Conservation (phyloP, 495 filamentous ascomycete genomes). For the Hypomontagnella submonticulosa region DNA sequence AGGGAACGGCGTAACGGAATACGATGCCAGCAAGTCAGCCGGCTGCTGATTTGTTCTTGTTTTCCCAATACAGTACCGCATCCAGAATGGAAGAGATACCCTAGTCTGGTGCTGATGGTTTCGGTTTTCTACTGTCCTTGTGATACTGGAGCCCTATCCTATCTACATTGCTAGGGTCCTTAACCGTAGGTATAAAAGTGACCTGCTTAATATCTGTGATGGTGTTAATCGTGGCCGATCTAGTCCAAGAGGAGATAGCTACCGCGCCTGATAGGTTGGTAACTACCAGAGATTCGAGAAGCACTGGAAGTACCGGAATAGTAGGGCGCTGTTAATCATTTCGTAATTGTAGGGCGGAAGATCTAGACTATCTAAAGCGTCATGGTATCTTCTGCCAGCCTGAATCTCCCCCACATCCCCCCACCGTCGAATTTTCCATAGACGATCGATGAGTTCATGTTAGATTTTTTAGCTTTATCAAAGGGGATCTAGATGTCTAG, state of each 20-base stretch:
- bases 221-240: too few relatives aligned
- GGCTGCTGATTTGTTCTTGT: slow-evolving; percentile 43
- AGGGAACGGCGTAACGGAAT: slow-evolving; percentile 45
- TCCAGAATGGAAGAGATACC: slow-evolving; percentile 44
- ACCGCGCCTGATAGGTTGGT: slow-evolving; percentile 1
- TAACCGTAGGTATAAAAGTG: too few relatives aligned
- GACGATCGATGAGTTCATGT: slow-evolving; percentile 27
- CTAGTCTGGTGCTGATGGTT: slow-evolving; percentile 41
- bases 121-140: slow-evolving; percentile 19
- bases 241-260: too few relatives aligned
- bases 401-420: slow-evolving; percentile 24
- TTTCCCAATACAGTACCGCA: slow-evolving; percentile 28
- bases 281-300: slow-evolving; percentile 6
- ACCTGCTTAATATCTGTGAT: too few relatives aligned
- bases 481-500: slow-evolving; percentile 12
- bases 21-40: slow-evolving; percentile 37
- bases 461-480: not conserved
- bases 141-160: slow-evolving; percentile 4
- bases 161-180: not conserved
- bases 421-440: slow-evolving; percentile 17
- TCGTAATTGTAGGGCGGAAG: not conserved
- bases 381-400: slow-evolving; percentile 8
- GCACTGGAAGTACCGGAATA: slow-evolving; percentile 3
- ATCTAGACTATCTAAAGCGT: slow-evolving; percentile 28
- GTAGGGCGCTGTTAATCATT: slow-evolving; percentile 4